Evolutionary conservation across 805 yeast genomes (phyloP).

Genomic region (Blastobotrys attinorum): DNA sequence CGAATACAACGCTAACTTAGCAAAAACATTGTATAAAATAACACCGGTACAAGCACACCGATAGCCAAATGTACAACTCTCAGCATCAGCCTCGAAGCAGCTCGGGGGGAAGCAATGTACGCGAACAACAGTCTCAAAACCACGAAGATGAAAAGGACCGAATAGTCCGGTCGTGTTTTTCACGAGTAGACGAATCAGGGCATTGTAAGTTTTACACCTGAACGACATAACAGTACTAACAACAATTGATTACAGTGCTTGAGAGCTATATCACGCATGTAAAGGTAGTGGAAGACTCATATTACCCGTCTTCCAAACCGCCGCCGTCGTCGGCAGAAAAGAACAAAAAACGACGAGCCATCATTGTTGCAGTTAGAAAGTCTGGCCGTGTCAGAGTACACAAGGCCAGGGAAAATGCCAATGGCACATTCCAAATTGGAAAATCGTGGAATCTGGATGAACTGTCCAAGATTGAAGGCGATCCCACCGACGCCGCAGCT

Average conservation of each 20-base stretch:
- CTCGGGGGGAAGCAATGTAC: conserved; percentile 31
- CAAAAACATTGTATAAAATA: too few species aligned
- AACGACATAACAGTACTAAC: background rate
- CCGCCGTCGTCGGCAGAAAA: conserved; percentile 42
- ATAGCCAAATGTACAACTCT: background rate
- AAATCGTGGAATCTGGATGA: conserved; percentile 86
- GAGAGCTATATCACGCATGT: conserved; percentile 72
- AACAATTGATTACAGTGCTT: conserved; percentile 21
- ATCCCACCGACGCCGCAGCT: conserved; percentile 27
- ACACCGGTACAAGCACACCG: too few species aligned
- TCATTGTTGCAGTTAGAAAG: conserved; percentile 50
- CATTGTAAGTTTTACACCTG: conserved; percentile 19
- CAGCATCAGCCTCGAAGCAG: background rate
- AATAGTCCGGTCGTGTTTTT: conserved; percentile 44
- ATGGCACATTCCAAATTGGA: conserved; percentile 78
- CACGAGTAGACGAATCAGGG: conserved; percentile 32
- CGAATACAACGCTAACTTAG: too few species aligned
- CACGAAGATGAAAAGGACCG: conserved; percentile 47
- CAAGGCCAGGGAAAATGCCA: conserved; percentile 75
- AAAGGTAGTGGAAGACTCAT: conserved; percentile 64
- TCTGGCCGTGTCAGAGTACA: conserved; percentile 67
- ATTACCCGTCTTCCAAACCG: conserved; percentile 61
- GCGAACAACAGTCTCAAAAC: conserved; percentile 30
- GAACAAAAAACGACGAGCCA: conserved; percentile 41
- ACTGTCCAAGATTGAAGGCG: conserved; percentile 48